Evolutionary conservation across 2,329 filamentous ascomycete genomes (phyloP), one percentile per base, ranked within the genome.

Genomic region (Pseudogymnoascus sp.): DNA sequence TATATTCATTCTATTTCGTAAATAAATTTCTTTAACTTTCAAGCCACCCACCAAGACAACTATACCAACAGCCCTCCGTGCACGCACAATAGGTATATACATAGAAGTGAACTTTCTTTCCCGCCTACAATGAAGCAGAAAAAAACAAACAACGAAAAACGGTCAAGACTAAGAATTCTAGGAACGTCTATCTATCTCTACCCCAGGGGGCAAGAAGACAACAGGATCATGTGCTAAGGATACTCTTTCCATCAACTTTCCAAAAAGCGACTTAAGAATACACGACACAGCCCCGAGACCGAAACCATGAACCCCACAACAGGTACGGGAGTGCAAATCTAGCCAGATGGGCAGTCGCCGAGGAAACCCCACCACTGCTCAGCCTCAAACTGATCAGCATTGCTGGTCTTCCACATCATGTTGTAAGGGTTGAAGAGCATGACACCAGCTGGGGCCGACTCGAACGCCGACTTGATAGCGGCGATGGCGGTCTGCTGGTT

Each of bases 341-440:
- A 70, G 43, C 67, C 68, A 28, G 69, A 69, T 56, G 71, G 71
- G 34, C 66, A 56, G 53, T 69, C 64, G 28, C 69, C 71, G n/a
- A 70, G 66, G 62, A 89, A 84, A 34, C 90, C 91, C 89, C 90
- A 95, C 75, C 81, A 91, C 73, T 86, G 83, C 77, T 96, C 91
- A 2, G 89, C 84, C 64, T 84, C 82, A 74, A 88, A 90, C 1
- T 88, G 88, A 21, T 75, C 79, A 2, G 78, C 73, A 62, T 77
- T 81, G 68, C 89, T 82, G 42, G 77, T 73, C 80, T 96, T 96
- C 91, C 91, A 96, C 60, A 80, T 70, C 66, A 91, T 88, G 74
- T 96, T 88, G 77, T 88, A 93, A 3, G 89, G 87, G 28, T 88
- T 89, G 76, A 95, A 93, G 21, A 96, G 77, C 67, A 93, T 82